phyloP scores from a whole-genome alignment of 75 land plant genomes.

The Cupressus sempervirens region DNA sequence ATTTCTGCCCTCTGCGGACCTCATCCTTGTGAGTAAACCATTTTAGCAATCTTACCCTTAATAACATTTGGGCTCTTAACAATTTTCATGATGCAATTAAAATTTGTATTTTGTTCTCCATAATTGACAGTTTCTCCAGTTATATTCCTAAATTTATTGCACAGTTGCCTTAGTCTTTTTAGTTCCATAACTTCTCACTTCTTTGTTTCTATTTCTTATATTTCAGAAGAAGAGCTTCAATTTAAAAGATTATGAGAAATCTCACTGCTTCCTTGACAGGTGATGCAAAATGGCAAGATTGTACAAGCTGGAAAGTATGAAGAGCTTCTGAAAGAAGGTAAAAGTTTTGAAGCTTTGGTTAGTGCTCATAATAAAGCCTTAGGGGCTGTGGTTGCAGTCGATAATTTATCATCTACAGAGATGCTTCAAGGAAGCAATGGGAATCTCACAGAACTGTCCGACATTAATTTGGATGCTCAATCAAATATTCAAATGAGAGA shows the following conservation, averaged over 20 bases:
- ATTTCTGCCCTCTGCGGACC: slow-evolving; percentile 82
- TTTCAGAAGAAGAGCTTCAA: not conserved
- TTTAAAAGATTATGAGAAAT: not conserved
- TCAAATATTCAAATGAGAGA: not conserved
- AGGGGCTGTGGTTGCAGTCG: slow-evolving; percentile 42
- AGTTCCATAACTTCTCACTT: not conserved
- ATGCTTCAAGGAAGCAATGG: not conserved
- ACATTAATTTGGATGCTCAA: slow-evolving; percentile 6
- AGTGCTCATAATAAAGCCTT: slow-evolving; percentile 79
- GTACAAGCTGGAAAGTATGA: slow-evolving; percentile 84
- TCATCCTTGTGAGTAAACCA: slow-evolving; percentile 61
- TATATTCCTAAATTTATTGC: not conserved
- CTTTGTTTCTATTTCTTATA: not conserved
- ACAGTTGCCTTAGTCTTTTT: not conserved
- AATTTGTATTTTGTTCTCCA: not conserved
- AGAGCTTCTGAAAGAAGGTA: slow-evolving; percentile 61
- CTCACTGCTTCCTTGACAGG: slow-evolving; percentile 35
- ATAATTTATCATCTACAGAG: slow-evolving; percentile 32
- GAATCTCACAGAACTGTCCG: slow-evolving; percentile 15
- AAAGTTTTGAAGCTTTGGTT: slow-evolving; percentile 78
- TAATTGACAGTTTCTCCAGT: not conserved
- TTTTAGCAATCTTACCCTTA: not conserved
- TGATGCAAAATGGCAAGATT: slow-evolving; percentile 86
- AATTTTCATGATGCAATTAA: not conserved
- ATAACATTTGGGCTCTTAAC: not conserved